Evolutionary conservation across 345 rosid species (phyloP).

Genomic region (Populus tremula): DNA sequence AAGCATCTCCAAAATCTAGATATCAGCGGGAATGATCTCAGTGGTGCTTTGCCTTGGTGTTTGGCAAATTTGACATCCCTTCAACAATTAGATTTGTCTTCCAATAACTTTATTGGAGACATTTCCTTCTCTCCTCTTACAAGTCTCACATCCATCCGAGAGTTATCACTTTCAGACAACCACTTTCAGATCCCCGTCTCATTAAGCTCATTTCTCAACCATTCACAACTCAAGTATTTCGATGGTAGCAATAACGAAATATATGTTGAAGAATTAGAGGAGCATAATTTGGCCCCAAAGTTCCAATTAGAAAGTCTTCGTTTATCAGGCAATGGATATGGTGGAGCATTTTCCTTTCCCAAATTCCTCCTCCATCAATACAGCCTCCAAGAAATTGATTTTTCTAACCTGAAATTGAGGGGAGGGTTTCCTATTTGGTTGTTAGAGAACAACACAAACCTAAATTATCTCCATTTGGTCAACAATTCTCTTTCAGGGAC

Average conservation of each 20-base stretch:
- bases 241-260: too few species aligned
- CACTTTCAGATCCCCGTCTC: background rate
- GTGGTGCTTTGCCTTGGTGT: background rate
- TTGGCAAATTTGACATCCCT: background rate
- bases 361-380: background rate
- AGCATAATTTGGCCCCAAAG: too few species aligned
- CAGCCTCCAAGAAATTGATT: background rate
- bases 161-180: background rate
- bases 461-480: background rate
- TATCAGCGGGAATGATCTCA: background rate
- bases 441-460: slow-evolving; percentile 22
- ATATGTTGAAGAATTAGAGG: too few species aligned
- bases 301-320: background rate
- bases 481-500: background rate
- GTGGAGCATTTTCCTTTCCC: background rate
- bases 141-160: background rate
- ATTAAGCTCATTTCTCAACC: background rate
- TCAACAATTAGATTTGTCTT: background rate
- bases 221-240: background rate
- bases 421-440: slow-evolving; percentile 25
- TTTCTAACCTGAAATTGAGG: background rate
- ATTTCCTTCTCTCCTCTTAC: background rate
- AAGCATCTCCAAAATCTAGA: background rate
- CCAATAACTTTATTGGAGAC: background rate
- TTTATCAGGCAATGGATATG: background rate